Percentiles rank a stretch among this genome's conserved stretches.
Conservation (phyloP, 495 filamentous ascomycete genomes). For the Penicillium lividum region DNA sequence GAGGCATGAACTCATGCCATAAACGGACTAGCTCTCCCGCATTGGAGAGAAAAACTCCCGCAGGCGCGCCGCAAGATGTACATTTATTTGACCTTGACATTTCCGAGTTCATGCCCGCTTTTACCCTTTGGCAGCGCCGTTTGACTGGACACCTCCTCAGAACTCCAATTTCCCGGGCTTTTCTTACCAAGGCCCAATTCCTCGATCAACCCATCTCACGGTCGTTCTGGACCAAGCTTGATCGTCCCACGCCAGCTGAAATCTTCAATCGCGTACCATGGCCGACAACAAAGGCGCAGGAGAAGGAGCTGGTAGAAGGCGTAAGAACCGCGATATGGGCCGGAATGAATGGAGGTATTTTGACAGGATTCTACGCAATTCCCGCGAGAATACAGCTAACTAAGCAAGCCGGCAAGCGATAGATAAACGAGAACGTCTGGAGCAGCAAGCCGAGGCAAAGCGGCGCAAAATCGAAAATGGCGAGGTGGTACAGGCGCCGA, state of each 20-base stretch:
- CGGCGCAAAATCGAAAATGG: conserved; percentile 56
- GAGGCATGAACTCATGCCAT: not conserved
- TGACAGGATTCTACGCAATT: conserved; percentile 3
- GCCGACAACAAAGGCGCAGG: conserved; percentile 44
- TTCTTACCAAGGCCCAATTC: not conserved
- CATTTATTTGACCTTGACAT: not conserved
- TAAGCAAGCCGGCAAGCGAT: conserved; percentile 58
- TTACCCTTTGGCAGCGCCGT: conserved; percentile 16
- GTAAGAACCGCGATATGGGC: conserved; percentile 68
- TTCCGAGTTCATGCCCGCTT: conserved; percentile 29
- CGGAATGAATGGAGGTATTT: conserved; percentile 63
- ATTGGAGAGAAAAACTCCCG: not conserved
- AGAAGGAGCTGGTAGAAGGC: conserved; percentile 41
- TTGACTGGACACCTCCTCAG: conserved; percentile 8
- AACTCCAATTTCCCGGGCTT: not conserved
- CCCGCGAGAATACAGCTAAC: conserved; percentile 49
- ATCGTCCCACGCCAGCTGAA: conserved; percentile 21
- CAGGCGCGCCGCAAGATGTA: not conserved
- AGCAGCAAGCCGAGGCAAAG: conserved; percentile 57
- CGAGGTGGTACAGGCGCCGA: conserved; percentile 37
- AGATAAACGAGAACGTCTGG: conserved; percentile 67
- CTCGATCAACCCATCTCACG: conserved; percentile 1
- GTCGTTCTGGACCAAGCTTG: conserved; percentile 10
- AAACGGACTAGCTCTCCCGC: not conserved
- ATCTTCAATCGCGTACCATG: conserved; percentile 34